Percentiles rank a stretch among this genome's conserved stretches.
These are phyloP conservation scores for Nemania sp. DNA, from an alignment of 2,329 filamentous ascomycete species.

Conservation along the genomic window DNA sequence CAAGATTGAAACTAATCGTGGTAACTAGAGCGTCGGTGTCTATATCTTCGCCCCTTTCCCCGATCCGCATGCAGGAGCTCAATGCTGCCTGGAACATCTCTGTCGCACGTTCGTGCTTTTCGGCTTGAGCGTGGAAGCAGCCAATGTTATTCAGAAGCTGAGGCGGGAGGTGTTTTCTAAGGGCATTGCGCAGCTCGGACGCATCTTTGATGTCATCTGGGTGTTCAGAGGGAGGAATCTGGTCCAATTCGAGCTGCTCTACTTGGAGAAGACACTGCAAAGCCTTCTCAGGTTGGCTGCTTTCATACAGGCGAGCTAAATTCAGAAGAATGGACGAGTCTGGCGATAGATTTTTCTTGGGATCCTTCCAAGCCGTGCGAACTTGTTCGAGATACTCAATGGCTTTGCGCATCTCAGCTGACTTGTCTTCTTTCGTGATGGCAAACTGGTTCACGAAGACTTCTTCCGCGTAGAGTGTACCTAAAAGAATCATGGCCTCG, in stretches of 20 bases:
- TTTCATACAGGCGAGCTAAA: conserved; percentile 87
- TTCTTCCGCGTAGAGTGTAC: conserved; percentile 91
- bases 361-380: conserved; percentile 86
- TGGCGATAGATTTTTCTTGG: conserved; percentile 78
- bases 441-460: conserved; percentile 77
- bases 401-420: conserved; percentile 81
- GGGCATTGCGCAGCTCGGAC: conserved; percentile 58
- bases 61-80: conserved; percentile 80
- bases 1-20: conserved; percentile 96
- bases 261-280: conserved; percentile 90
- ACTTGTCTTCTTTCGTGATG: conserved; percentile 83
- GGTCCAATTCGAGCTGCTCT: conserved; percentile 84
- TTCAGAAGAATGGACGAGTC: conserved; percentile 91
- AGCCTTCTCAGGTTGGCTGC: conserved; percentile 83
- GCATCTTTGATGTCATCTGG: conserved; percentile 64
- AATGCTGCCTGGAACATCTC: conserved; percentile 92
- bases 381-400: conserved; percentile 83
- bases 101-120: conserved; percentile 77
- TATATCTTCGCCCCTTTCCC: conserved; percentile 71
- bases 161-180: conserved; percentile 81
- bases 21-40: conserved; percentile 93
- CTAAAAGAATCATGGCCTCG: conserved; percentile 90
- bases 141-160: conserved; percentile 97
- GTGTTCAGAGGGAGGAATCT: conserved; percentile 70
- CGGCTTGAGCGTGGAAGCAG: conserved; percentile 89